These are phyloP conservation scores for Martiniozyma abietophila DNA, from an alignment of 805 yeast genomes.

Conservation along the genomic window DNA sequence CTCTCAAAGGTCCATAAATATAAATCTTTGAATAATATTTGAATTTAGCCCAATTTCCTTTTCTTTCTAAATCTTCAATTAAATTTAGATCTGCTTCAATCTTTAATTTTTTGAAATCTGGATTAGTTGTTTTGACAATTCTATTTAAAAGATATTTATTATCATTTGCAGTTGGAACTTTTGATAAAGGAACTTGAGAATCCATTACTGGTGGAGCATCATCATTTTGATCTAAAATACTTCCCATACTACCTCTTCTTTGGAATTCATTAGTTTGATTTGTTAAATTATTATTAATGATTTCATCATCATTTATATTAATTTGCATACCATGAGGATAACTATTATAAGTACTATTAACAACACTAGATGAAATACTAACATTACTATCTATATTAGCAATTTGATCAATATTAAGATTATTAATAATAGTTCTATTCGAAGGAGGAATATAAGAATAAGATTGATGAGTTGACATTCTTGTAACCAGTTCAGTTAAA, in stretches of 20 bases:
- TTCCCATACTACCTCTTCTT: no score
- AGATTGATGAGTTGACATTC: slow-evolving; percentile 24
- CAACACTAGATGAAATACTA: no score
- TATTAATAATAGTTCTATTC: no score
- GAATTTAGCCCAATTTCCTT: slow-evolving; percentile 14
- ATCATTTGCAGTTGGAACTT: slow-evolving; percentile 21
- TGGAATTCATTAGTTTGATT: no score
- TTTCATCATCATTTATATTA: no score
- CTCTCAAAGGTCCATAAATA: slow-evolving; percentile 48
- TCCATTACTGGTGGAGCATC: slow-evolving; percentile 30
- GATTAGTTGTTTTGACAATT: slow-evolving; percentile 12
- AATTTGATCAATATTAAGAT: no score
- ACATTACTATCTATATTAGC: no score
- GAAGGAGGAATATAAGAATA: no score
- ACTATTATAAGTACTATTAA: no score
- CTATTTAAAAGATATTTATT: slow-evolving; percentile 2
- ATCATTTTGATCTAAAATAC: slow-evolving; percentile 17
- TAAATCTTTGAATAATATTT: slow-evolving; percentile 35
- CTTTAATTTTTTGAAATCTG: slow-evolving; percentile 15
- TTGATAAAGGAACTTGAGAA: slow-evolving; percentile 25
- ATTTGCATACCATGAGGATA: no score
- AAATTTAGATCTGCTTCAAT: slow-evolving; percentile 12
- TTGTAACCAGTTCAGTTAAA: slow-evolving; percentile 28
- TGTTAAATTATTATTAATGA: no score
- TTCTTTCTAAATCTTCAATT: slow-evolving; percentile 15